Evolutionary conservation across 208 protist species (phyloP).

Genomic region (Phytomonas serpens): DNA sequence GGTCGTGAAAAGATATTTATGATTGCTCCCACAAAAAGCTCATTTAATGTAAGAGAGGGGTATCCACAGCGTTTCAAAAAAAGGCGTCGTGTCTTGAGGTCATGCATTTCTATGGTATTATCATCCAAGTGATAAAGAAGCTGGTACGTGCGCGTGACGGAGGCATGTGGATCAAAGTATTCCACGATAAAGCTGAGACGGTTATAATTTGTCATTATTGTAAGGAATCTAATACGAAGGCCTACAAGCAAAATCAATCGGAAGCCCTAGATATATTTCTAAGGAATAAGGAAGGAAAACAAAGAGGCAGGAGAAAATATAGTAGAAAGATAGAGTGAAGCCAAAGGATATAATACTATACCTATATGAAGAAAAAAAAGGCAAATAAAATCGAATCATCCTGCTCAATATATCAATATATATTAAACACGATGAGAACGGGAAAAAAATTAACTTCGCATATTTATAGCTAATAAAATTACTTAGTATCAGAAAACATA

Average conservation of each 20-base stretch:
- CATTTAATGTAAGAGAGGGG: constrained; percentile 57
- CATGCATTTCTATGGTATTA: constrained; percentile 93
- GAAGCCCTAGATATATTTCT: neutral
- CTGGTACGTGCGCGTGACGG: constrained; percentile 79
- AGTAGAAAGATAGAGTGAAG: neutral
- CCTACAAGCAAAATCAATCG: neutral
- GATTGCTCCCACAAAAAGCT: constrained; percentile 90
- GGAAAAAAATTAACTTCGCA: constrained; percentile 1
- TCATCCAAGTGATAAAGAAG: constrained; percentile 88
- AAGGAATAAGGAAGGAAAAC: neutral
- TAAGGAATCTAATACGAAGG: neutral
- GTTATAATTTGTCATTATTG: constrained; percentile 35
- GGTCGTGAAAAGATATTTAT: constrained; percentile 91
- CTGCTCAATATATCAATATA: neutral
- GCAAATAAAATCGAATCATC: neutral
- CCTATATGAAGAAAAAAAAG: neutral
- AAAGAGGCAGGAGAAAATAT: neutral
- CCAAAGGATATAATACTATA: neutral
- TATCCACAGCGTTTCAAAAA: constrained; percentile 92
- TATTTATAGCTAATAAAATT: constrained; percentile 1
- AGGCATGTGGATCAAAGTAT: constrained; percentile 88
- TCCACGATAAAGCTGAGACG: constrained; percentile 82
- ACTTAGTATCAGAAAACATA: neutral
- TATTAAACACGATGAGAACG: neutral
- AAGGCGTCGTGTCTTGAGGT: constrained; percentile 85